phyloP scores from a whole-genome alignment of 176 grass and related monocot genomes.

The Canna indica region DNA sequence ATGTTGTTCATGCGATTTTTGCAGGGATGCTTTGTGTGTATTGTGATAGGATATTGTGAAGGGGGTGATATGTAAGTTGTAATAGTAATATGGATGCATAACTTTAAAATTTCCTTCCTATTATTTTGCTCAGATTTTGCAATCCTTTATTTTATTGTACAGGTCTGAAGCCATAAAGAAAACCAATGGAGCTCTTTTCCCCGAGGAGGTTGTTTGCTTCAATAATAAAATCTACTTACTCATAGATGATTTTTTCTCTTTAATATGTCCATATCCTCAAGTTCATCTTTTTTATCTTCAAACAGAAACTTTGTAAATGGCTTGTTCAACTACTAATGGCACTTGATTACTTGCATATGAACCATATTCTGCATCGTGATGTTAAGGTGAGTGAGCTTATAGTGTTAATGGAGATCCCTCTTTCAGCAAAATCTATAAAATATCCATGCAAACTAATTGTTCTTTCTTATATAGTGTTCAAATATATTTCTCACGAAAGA shows the following conservation, averaged over 20 bases:
- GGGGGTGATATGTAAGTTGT: slow-evolving; percentile 95
- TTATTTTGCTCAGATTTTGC: slow-evolving; percentile 15
- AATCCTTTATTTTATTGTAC: slow-evolving; percentile 11
- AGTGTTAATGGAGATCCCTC: background rate
- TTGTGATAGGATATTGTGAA: slow-evolving; percentile 89
- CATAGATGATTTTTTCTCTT: too few species aligned
- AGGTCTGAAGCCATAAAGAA: slow-evolving; percentile 93
- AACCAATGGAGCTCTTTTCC: slow-evolving; percentile 59
- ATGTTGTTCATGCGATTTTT: slow-evolving; percentile 13
- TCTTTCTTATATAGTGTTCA: slow-evolving; percentile 53
- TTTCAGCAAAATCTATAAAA: too few species aligned
- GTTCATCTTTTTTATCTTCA: slow-evolving; percentile 18
- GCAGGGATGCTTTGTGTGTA: slow-evolving; percentile 97
- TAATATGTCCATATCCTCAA: background rate
- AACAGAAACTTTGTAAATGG: slow-evolving; percentile 91
- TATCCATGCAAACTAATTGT: slow-evolving; percentile 18
- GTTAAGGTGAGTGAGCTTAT: slow-evolving; percentile 56
- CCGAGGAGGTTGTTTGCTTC: slow-evolving; percentile 57
- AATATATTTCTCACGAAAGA: slow-evolving; percentile 95
- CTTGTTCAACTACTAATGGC: slow-evolving; percentile 91
- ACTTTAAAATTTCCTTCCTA: slow-evolving; percentile 9
- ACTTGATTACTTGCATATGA: slow-evolving; percentile 86
- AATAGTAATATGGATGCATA: slow-evolving; percentile 7
- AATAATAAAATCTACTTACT: background rate
- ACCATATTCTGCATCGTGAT: slow-evolving; percentile 96